A percentile compares a stretch with the other conserved stretches of the same genome.
Evolutionary conservation across 139 green algal species (phyloP).

Genomic region (Volvox africanus): DNA sequence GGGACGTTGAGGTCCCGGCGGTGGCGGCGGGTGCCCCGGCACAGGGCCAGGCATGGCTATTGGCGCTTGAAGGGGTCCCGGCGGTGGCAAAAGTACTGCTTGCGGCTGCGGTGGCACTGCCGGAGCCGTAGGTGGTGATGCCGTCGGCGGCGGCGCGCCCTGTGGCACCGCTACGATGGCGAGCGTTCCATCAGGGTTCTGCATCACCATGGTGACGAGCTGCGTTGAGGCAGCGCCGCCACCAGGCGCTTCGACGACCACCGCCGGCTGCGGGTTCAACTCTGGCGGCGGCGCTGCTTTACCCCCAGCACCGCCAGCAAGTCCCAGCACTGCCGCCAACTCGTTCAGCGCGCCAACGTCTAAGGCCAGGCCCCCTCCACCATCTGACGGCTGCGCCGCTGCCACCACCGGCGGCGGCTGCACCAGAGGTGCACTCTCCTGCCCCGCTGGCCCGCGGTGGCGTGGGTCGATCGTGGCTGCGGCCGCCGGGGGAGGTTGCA

Average conservation of each 20-base stretch:
- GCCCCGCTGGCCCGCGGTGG: background rate
- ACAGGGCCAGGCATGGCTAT: background rate
- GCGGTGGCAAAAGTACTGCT: background rate
- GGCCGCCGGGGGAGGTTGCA: background rate
- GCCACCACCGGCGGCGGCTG: background rate
- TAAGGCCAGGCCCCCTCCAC: background rate
- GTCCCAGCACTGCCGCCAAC: constrained; percentile 35
- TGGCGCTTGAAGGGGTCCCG: background rate
- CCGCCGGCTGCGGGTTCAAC: background rate
- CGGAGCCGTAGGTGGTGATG: background rate
- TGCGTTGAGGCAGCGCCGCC: background rate
- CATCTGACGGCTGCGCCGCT: background rate
- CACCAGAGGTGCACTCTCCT: too few relatives aligned
- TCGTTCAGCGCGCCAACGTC: constrained; percentile 39
- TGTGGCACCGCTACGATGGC: constrained; percentile 16
- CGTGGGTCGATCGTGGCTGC: background rate
- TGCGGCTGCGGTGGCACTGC: background rate
- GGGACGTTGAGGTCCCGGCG: background rate
- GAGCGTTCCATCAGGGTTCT: constrained; percentile 41
- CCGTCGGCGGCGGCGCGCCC: background rate
- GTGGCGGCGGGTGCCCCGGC: background rate
- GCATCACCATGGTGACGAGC: constrained; percentile 39
- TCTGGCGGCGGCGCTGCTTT: background rate
- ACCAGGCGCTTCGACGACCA: too few relatives aligned
- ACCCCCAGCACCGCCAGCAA: background rate